A percentile compares a stretch with the other conserved stretches of the same genome.
phyloP scores from a whole-genome alignment of 208 protist genomes.

The Plasmodiophora brassicae region DNA sequence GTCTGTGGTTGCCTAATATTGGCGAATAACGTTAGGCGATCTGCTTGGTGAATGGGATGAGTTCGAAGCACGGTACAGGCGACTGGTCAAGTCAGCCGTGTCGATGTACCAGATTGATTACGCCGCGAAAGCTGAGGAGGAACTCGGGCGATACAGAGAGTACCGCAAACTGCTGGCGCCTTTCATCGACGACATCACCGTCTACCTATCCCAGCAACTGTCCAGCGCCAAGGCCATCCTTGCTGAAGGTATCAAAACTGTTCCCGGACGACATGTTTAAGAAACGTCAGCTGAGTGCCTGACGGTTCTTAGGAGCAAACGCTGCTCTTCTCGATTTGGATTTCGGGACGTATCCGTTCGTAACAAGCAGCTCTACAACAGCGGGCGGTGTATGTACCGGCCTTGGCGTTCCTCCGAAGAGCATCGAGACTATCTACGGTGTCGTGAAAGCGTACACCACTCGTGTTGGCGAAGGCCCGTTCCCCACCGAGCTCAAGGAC shows the following conservation, averaged over 20 bases:
- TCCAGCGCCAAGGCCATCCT: neutral
- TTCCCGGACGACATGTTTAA: neutral
- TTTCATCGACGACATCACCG: neutral
- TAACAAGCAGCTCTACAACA: conserved; percentile 64
- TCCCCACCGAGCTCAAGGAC: conserved; percentile 53
- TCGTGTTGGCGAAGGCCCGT: conserved; percentile 59
- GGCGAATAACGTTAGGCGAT: no score
- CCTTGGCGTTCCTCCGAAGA: conserved; percentile 63
- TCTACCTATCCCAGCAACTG: conserved; percentile 1
- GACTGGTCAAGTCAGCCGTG: neutral
- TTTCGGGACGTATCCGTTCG: conserved; percentile 71
- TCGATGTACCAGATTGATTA: neutral
- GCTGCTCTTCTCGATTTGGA: conserved; percentile 48
- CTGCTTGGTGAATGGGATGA: neutral
- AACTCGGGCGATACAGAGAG: neutral
- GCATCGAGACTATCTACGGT: conserved; percentile 53
- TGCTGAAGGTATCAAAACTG: neutral
- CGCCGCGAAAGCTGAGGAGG: neutral
- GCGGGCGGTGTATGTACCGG: conserved; percentile 52
- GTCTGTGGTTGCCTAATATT: no score
- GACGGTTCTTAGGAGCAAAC: conserved; percentile 41
- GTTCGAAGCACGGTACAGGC: neutral
- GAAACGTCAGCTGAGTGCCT: no score
- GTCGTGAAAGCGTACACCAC: conserved; percentile 76
- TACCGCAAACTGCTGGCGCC: conserved; percentile 13